Base-by-base conservation (phyloP, 257 asterid species). In the Solanum pinnatisectum region DNA sequence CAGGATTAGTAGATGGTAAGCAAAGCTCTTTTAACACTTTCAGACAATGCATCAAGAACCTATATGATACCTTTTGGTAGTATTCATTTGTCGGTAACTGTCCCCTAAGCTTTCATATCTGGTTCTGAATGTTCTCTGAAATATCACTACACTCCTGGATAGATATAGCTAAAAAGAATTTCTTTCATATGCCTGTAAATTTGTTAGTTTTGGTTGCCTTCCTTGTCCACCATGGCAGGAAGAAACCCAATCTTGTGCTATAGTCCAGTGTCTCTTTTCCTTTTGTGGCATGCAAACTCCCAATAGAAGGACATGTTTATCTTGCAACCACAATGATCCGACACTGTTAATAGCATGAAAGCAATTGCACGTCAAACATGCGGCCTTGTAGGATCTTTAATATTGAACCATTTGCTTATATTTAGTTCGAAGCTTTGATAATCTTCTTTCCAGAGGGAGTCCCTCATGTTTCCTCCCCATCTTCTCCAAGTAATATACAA, bases 381-480 rank as follows among this genome's bases (percentile, higher is more conserved):
- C 2, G 15, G 44, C 70, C 39, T 82, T 82, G 71, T 52, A 30
- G 44, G 84, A 52, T 40, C 42, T 56, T 88, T 90, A 93, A 88
- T 89, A 92, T 49, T 74, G 79, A 84, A 91, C 91, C 93, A 60
- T 90, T 85, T 94, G 91, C 42, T 91, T 93, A 89, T 86, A 90
- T 88, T 92, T 96, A 90, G 91, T 88, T 88, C 93, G 92, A 84
- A 97, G 94, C 82, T 87, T 40, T 67, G 96, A 88, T 88, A 95
- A 88, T 90, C 98, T 92, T 92, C 93, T 95, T 89, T 93, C 92
- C 86, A 95, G 88, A 74, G 96, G 96, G 88, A 90, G 91, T 89
- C 91, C 94, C 90, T 96, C 98, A 79, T 92, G 92, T 90, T 89
- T 93, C 94, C 91, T 87, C 89, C 98, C 98, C 89, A 93, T 87